Base-by-base conservation (phyloP, 2,329 filamentous ascomycete species). In the Penicillium sp. region DNA sequence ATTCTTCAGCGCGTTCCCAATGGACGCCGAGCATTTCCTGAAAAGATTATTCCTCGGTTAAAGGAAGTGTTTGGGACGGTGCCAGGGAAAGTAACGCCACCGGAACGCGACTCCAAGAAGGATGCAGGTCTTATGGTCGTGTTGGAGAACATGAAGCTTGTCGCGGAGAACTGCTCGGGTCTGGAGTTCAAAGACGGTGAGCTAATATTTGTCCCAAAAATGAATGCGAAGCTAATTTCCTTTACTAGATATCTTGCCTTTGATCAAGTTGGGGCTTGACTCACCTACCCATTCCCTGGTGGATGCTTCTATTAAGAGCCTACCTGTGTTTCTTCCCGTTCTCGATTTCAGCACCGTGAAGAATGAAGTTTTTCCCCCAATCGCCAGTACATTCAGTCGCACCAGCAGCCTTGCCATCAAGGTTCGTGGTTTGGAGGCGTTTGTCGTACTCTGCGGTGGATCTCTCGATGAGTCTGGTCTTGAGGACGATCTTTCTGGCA, bases 331-430 rank as follows among this genome's bases (percentile, higher is more conserved):
- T n/a, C 77, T 97, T 5, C 90, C 92, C 0, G 85, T 94, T 2
- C 85, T 99, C 7, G 94, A 99, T 74, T 97, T 97, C 64, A 95
- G 89, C 63, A 97, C 93, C 0, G 92, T 97, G 67, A 99, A 97
- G 74, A 94, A 96, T 65, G 93, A 97, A 60, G 82, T 99, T 1
- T 99, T 99, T 72, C 94, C 94, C 0, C 87, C 96, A 1, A 89
- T 99, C 60, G 90, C 93, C 1, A 79, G 82, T 8, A 94, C 97
- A 0, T 99, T 99, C 69, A 92, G 89, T 64, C 93, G 89, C 69
- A 99, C 94, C 1, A 96, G 85, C 69, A 97, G 92, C 70, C 83
- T 99, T 53, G 90, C 89, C 6, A 97, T 99, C 77, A 99, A 99
- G 74, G 89, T 97, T 31, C 85, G 92, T 27, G 92, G 92, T 4